Base-by-base conservation (phyloP, 495 filamentous ascomycete species). In the Aspergillus carlsbadensis region DNA sequence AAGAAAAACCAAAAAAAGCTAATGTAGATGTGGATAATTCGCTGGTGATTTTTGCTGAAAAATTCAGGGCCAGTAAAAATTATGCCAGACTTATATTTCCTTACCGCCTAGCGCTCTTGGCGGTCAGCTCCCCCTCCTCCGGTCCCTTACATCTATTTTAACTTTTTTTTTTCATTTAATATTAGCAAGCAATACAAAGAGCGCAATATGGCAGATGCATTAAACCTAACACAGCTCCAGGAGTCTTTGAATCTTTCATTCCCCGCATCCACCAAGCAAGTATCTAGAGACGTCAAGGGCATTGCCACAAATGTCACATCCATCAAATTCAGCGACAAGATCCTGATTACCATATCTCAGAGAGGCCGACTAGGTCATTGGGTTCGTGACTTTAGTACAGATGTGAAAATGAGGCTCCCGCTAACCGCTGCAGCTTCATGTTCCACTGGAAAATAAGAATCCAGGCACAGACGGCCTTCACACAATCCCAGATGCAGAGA, bases 281-380 rank as follows among this genome's bases (percentile, higher is more conserved):
- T 81, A 17, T 78, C 82, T 10, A 85, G 87, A 18, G 58, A 75
- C 26, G 79, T 96, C 35, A 76, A 85, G 59, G 86, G 84, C 10
- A 70, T 87, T 37, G 70, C 78, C 14, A 98, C 94, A 4, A 84
- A 90, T 61, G 84, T 89, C 42, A 84, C 82, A 46, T 78, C 75
- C 6, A 72, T 89, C 34, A 82, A 75, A 61, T 97, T 98, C 75
- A 84, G 87, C 10, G 94, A 98, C 78, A 96, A 90, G 70, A 95
- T 98, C 67, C 75, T 98, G 65, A 72, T 98, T 40, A 96, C 91
- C 0, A 81, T 98, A 55, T 89, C 89, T 3, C 93, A 96, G 70
- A 81, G 83, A 55, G 94, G 93, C 37, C 81, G 89, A 59, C 75
- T 97, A 34, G 87, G 89, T 8, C 94, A 98, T 75, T 98, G 94